Percentiles rank a stretch among this genome's conserved stretches.
Conservation (phyloP, 2,329 filamentous ascomycete genomes). For the Emmonsiellopsis sp. region DNA sequence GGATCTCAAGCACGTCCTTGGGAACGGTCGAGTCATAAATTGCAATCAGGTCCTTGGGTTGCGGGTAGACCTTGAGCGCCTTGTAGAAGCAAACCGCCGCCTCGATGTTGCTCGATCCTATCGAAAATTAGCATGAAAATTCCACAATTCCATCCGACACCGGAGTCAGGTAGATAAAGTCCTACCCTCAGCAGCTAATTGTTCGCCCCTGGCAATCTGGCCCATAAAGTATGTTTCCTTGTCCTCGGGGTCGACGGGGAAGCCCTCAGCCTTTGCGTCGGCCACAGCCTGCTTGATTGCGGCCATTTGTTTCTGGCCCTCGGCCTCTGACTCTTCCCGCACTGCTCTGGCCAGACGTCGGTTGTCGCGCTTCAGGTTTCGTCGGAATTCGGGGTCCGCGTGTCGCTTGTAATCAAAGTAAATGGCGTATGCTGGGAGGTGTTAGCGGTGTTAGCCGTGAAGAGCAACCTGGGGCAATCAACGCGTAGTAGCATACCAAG, state of each 20-base stretch:
- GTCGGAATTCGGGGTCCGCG: conserved; percentile 55
- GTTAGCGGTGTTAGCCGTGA: conserved; percentile 8
- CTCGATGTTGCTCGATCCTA: conserved; percentile 51
- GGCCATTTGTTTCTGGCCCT: conserved; percentile 45
- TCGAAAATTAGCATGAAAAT: conserved; percentile 5
- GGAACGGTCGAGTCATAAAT: conserved; percentile 99
- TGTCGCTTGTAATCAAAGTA: conserved; percentile 60
- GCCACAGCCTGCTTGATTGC: conserved; percentile 67
- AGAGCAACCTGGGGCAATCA: not conserved
- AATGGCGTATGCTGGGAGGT: conserved; percentile 49
- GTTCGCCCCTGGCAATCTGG: conserved; percentile 83
- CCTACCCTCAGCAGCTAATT: conserved; percentile 57
- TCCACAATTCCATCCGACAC: not conserved
- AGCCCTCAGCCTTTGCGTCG: conserved; percentile 80
- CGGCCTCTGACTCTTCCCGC: conserved; percentile 40
- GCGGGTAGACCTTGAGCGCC: conserved; percentile 95
- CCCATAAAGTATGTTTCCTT: conserved; percentile 95
- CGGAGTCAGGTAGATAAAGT: not conserved
- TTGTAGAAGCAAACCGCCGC: conserved; percentile 95
- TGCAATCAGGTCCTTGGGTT: conserved; percentile 80
- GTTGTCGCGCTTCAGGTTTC: conserved; percentile 44
- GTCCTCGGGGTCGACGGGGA: conserved; percentile 82
- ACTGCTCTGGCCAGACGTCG: conserved; percentile 37
- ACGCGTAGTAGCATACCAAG: conserved; percentile 34
- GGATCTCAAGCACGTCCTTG: conserved; percentile 91